Base-by-base conservation (phyloP, 1,139 yeast genomes). In the Candida mesenterica region DNA sequence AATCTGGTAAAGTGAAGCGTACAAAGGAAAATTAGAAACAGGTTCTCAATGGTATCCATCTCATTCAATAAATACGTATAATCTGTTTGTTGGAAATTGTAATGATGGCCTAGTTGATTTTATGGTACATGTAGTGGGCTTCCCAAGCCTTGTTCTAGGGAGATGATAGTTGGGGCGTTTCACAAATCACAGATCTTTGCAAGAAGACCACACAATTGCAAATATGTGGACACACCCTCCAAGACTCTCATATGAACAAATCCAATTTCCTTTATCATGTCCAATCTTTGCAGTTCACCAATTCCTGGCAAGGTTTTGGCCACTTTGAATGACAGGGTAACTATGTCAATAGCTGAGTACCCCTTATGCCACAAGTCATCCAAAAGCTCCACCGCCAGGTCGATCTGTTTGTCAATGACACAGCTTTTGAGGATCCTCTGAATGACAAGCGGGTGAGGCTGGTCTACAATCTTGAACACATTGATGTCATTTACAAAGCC, bases 401-500 rank as follows among this genome's bases (percentile, higher is more conserved):
- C 95, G 24, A 88, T 72, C 34, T 65, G 52, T 14, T 80, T 71
- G 31, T 61, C 50, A 6, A 55, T 49, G 30, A 79, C 74, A 19
- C 83, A 77, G 34, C 74, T 57, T 15, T 49, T 37, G 32, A 92
- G 61, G 77, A 92, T 88, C 50, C 80, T 79, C 49, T 79, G 82
- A 18, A 94, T 82, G 5, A 88, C 81, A 32, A 89, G 63, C 0
- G 98, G 98, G 59, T 92, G 97, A 1, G 99, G 99, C 38, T 90
- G 87, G 58, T 92, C 99, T 3, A 92, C 98, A 41, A 92, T 87
- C 57, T 86, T 88, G 68, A 89, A 92, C 15, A 92, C 98, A 53
- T 90, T 92, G 28, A 86, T 86, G 34, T 89, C 92, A 52, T 81
- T 85, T 12, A 92, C 97, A 44, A 86, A 74, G 2, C 87, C 92